These are phyloP conservation scores for Corymbia calophylla DNA, from an alignment of 441 rosid species.

Conservation along the genomic window DNA sequence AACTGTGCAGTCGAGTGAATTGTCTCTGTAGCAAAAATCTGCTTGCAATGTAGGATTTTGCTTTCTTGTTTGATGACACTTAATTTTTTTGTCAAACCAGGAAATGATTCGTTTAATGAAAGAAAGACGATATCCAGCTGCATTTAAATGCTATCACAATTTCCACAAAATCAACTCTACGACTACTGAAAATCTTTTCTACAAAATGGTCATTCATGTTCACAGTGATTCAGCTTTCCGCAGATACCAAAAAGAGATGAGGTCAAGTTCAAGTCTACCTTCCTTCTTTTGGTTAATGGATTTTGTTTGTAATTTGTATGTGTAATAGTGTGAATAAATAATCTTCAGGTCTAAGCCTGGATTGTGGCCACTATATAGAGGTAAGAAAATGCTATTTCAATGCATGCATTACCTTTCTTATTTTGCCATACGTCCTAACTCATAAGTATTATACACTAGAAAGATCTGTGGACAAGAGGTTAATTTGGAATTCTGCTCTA, in stretches of 20 bases:
- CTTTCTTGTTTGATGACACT: slow-evolving; percentile 3
- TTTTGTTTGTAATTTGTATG: not conserved
- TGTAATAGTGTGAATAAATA: not conserved
- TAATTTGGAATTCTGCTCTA: not conserved
- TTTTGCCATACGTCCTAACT: not conserved
- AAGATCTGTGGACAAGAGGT: not conserved
- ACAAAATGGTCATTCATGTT: slow-evolving; percentile 92
- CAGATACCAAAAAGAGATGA: slow-evolving; percentile 95
- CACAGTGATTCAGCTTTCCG: slow-evolving; percentile 76
- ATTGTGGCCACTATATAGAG: slow-evolving; percentile 98
- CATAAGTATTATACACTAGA: not conserved
- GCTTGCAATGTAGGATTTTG: not conserved
- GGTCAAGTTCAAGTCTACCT: slow-evolving; percentile 33
- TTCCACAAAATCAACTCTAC: slow-evolving; percentile 57
- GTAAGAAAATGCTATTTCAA: slow-evolving; percentile 22
- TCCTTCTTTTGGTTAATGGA: not conserved
- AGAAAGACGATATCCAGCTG: slow-evolving; percentile 70
- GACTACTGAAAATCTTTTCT: slow-evolving; percentile 71
- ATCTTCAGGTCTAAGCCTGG: slow-evolving; percentile 66
- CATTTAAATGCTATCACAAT: slow-evolving; percentile 88
- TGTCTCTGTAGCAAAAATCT: not conserved
- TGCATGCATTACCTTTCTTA: not conserved
- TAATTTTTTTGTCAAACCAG: slow-evolving; percentile 32
- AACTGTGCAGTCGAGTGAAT: not conserved
- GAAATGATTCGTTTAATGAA: slow-evolving; percentile 87